phyloP scores from a whole-genome alignment of 106 monocot species.

The Agapanthus africanus region DNA sequence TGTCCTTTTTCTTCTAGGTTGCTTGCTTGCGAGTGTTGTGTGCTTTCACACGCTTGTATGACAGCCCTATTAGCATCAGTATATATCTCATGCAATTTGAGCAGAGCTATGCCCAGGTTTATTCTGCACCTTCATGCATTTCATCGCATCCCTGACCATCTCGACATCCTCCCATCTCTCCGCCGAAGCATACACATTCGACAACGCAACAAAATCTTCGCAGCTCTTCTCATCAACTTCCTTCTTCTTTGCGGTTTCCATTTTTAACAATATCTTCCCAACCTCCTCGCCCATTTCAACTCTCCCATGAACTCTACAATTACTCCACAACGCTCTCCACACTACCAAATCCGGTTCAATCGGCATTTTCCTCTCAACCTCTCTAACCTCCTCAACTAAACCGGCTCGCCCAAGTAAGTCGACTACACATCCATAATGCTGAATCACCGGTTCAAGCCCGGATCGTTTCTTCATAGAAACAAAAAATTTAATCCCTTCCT shows the following conservation, averaged over 20 bases:
- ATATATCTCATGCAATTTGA: background rate
- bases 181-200: constrained; percentile 35
- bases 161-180: constrained; percentile 42
- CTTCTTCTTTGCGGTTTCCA: background rate
- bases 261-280: constrained; percentile 16
- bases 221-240: background rate
- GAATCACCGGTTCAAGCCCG: constrained; percentile 19
- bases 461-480: constrained; percentile 23
- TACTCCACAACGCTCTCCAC: constrained; percentile 32
- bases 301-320: constrained; percentile 30
- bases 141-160: constrained; percentile 26
- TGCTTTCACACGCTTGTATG: too few relatives aligned
- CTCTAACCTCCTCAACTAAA: constrained; percentile 29
- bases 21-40: too few relatives aligned
- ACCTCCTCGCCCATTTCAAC: constrained; percentile 19
- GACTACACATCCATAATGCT: constrained; percentile 44
- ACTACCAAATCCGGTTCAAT: constrained; percentile 29
- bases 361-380: constrained; percentile 24
- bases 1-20: too few relatives aligned
- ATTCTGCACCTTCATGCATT: constrained; percentile 9
- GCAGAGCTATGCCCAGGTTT: constrained; percentile 20
- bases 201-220: constrained; percentile 39
- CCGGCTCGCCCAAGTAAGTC: constrained; percentile 39
- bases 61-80: too few relatives aligned
- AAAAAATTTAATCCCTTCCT: constrained; percentile 33